Base-by-base conservation (phyloP, 164 flowering plant species). In the Vitis rotundifolia region DNA sequence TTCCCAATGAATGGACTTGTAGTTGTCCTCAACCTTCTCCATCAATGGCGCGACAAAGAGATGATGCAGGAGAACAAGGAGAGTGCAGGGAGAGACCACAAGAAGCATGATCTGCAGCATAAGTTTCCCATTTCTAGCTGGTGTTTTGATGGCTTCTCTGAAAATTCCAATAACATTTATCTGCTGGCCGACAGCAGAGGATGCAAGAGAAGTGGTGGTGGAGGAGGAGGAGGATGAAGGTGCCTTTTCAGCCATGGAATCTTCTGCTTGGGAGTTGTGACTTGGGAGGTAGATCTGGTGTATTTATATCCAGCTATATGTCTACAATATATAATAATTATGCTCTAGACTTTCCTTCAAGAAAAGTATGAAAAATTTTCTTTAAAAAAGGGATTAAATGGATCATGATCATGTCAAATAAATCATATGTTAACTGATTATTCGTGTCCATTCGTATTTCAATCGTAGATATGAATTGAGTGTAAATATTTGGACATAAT, bases 71-170 rank as follows among this genome's bases (percentile, higher is more conserved):
- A 56, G 49, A 63, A n/a, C 55, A 15, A 71, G 55, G 49, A 71
- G 47, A 47, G 29, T 55, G 44, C 56, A 28, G 7, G 63, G 56
- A 58, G 22, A 51, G 26, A 71, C 57, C 4, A 71, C 47, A 49
- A 64, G 61, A 11, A 64, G 68, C 6, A 44, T 26, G 16, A 26
- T 49, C 28, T 66, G 59, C 63, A 64, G 53, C 63, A 71, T 71
- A 48, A 71, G 61, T 54, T 64, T 56, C n/a, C 56, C 47, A 64
- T 71, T 71, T 49, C 49, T 64, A 16, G 61, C 44, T 16, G 68
- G 74, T 8, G 64, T 26, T 26, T 28, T 71, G 18, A 57, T 26
- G 47, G 68, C 55, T 58, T 71, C 63, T 55, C 63, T 28, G 6
- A 71, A 31, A 44, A 57, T 64, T 48, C 57, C 63, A 2, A 57